Evolutionary conservation across 1,284 basidiomycete species (phyloP).

Genomic region (Schizophyllum amplum): DNA sequence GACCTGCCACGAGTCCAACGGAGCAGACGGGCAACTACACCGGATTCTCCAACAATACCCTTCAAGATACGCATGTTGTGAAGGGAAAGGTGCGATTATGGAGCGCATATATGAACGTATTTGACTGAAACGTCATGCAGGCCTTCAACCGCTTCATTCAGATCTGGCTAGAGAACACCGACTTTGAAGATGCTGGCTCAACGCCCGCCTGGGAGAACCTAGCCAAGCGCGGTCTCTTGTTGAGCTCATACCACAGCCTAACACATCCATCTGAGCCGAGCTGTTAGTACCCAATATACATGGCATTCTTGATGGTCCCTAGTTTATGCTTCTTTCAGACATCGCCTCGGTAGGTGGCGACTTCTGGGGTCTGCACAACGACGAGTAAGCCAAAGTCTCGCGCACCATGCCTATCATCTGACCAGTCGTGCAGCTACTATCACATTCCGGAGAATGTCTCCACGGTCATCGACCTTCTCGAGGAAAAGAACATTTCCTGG

Average conservation of each 20-base stretch:
- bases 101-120: too few species aligned
- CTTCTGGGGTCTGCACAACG: conserved; percentile 48
- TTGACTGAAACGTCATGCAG: too few species aligned
- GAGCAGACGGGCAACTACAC: conserved; percentile 21
- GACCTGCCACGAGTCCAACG: conserved; percentile 14
- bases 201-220: conserved; percentile 38
- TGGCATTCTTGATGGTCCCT: not conserved
- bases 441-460: conserved; percentile 33
- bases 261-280: conserved; percentile 64
- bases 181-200: conserved; percentile 23
- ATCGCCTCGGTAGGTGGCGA: conserved; percentile 42
- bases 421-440: conserved; percentile 7
- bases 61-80: conserved; percentile 14
- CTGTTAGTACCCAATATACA: conserved; percentile 20
- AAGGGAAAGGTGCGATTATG: conserved; percentile 23
- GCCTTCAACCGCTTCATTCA: conserved; percentile 32
- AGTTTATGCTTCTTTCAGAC: conserved; percentile 15
- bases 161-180: conserved; percentile 34
- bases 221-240: conserved; percentile 41
- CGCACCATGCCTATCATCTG: not conserved
- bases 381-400: conserved; percentile 23
- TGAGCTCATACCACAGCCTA: conserved; percentile 45
- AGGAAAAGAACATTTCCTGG: conserved; percentile 51
- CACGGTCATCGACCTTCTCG: conserved; percentile 57
- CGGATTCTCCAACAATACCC: conserved; percentile 26